These are phyloP conservation scores for Huntiella savannae DNA, from an alignment of 2,329 filamentous ascomycete species.

Conservation along the genomic window DNA sequence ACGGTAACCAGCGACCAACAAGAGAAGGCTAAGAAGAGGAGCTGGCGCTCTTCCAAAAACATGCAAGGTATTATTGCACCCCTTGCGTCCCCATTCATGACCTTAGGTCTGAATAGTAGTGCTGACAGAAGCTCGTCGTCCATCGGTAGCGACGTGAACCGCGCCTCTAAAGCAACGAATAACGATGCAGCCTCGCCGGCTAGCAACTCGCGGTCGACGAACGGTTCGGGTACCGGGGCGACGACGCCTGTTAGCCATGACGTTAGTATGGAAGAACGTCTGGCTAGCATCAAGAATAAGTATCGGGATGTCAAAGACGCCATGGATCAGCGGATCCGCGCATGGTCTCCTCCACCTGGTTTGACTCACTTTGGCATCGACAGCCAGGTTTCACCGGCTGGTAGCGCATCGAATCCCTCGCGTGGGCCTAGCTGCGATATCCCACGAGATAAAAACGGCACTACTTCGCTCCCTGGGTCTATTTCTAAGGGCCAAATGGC, in stretches of 20 bases:
- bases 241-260: not conserved
- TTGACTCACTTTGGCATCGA: slow-evolving; percentile 8
- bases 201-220: slow-evolving; percentile 16
- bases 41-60: slow-evolving; percentile 52
- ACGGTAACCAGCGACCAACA: slow-evolving; percentile 21
- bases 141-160: slow-evolving; percentile 40
- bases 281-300: slow-evolving; percentile 41
- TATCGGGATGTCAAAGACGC: slow-evolving; percentile 40
- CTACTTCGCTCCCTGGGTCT: slow-evolving; percentile 19
- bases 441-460: slow-evolving; percentile 26
- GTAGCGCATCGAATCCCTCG: slow-evolving; percentile 14
- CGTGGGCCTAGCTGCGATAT: slow-evolving; percentile 17
- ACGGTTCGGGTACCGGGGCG: slow-evolving; percentile 29
- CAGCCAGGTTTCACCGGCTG: slow-evolving; percentile 12
- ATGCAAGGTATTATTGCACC: slow-evolving; percentile 22
- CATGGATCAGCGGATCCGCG: slow-evolving; percentile 32
- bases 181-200: no score
- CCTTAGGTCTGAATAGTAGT: slow-evolving; percentile 40
- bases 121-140: slow-evolving; percentile 50
- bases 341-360: slow-evolving; percentile 31
- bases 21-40: slow-evolving; percentile 50
- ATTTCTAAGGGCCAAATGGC: no score
- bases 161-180: slow-evolving; percentile 26
- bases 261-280: slow-evolving; percentile 18
- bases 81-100: slow-evolving; percentile 19